These are phyloP conservation scores for Xerocomus nothofagi DNA, from an alignment of 1,284 basidiomycete species.

Conservation along the genomic window DNA sequence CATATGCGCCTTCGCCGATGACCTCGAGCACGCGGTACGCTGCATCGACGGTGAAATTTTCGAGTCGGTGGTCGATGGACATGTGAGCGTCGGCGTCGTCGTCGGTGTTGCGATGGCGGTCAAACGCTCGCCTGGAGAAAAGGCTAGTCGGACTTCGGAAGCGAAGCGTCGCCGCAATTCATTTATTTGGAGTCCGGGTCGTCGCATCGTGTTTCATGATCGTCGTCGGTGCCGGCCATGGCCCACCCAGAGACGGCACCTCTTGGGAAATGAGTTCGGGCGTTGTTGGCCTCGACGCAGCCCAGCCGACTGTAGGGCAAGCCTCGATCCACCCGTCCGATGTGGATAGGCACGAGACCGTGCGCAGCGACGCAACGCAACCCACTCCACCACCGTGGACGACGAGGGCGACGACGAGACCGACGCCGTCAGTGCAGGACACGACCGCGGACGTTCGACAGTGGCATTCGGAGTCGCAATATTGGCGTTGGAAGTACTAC, in stretches of 20 bases:
- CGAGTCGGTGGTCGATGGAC: slow-evolving; percentile 28
- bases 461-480: not conserved
- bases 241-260: not conserved
- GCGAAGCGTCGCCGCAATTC: not conserved
- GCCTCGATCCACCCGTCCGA: not conserved
- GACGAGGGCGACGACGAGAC: not conserved
- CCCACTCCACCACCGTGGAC: not conserved
- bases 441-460: not conserved
- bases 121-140: not conserved
- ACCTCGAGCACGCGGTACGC: slow-evolving; percentile 88
- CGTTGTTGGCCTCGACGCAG: not conserved
- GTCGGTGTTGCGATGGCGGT: slow-evolving; percentile 7
- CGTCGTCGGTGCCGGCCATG: slow-evolving; percentile 6
- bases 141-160: slow-evolving; percentile 30
- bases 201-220: not conserved
- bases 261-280: not conserved
- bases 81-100: slow-evolving; percentile 20
- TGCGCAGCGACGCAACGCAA: not conserved
- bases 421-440: not conserved
- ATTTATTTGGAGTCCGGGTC: not conserved
- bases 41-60: slow-evolving; percentile 39
- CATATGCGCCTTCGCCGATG: slow-evolving; percentile 86
- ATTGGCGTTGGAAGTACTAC: slow-evolving; percentile 2
- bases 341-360: not conserved
- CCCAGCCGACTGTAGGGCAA: not conserved